Conservation (phyloP, 2,329 filamentous ascomycete genomes). For the Graphilbum ipis-grandicollis region DNA sequence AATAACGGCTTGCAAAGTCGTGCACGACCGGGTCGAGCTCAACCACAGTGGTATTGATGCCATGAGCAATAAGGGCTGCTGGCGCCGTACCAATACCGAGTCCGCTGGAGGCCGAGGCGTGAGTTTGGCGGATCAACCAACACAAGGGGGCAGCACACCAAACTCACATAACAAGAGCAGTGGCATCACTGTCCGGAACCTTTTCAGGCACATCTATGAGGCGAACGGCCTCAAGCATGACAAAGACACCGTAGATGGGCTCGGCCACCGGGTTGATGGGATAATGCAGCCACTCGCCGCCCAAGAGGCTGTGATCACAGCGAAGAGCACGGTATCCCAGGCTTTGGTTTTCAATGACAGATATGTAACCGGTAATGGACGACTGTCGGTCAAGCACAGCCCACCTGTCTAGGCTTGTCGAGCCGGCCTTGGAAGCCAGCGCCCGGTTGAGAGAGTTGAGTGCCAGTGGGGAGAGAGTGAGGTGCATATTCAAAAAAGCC, state of each 20-base stretch:
- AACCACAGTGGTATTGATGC: slow-evolving; percentile 82
- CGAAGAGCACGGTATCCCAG: slow-evolving; percentile 66
- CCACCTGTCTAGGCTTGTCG: slow-evolving; percentile 25
- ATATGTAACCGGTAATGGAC: slow-evolving; percentile 81
- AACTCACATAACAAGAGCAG: slow-evolving; percentile 69
- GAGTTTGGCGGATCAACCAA: too few relatives aligned
- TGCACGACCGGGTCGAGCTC: slow-evolving; percentile 88
- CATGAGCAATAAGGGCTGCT: slow-evolving; percentile 69
- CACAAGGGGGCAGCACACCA: not conserved
- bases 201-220: slow-evolving; percentile 46
- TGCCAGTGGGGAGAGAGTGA: slow-evolving; percentile 38
- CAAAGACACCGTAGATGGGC: slow-evolving; percentile 90
- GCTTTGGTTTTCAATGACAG: slow-evolving; percentile 61
- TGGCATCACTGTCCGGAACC: slow-evolving; percentile 46
- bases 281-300: slow-evolving; percentile 67
- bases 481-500: slow-evolving; percentile 55
- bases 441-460: slow-evolving; percentile 47
- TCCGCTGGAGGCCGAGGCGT: too few relatives aligned
- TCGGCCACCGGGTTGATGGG: slow-evolving; percentile 46
- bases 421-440: slow-evolving; percentile 19
- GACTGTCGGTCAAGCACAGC: slow-evolving; percentile 65
- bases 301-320: slow-evolving; percentile 86
- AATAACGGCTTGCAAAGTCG: slow-evolving; percentile 68
- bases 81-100: slow-evolving; percentile 87
- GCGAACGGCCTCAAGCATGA: slow-evolving; percentile 82